Percentiles rank a stretch among this genome's conserved stretches.
Evolutionary conservation across 2,329 filamentous ascomycete genomes (phyloP).

Genomic region (Aspergillus fumigatus): DNA sequence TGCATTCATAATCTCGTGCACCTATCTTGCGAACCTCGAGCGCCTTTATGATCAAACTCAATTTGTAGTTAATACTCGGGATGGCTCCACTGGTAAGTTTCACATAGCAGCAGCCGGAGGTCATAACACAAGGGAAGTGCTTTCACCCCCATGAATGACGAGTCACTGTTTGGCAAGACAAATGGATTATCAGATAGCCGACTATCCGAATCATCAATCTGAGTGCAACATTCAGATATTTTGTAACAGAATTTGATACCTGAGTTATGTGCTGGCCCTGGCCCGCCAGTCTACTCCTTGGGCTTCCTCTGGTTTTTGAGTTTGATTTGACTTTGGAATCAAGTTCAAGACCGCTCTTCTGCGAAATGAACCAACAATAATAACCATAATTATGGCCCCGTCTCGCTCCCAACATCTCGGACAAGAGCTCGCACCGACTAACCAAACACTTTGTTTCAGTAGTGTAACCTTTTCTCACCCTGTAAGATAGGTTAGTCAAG

Average conservation of each 20-base stretch:
- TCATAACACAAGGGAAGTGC: too few relatives aligned
- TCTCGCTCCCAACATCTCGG: constrained; percentile 7
- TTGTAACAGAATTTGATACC: background rate
- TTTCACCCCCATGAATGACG: background rate
- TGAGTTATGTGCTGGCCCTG: background rate
- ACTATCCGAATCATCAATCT: background rate
- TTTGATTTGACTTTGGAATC: constrained; percentile 3
- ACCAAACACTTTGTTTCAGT: background rate
- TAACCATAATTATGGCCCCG: constrained; percentile 6
- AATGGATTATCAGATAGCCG: background rate
- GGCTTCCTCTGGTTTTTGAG: constrained; percentile 11
- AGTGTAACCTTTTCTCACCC: background rate
- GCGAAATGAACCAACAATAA: constrained; percentile 7
- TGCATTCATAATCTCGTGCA: too few relatives aligned
- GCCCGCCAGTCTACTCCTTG: background rate
- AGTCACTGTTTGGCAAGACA: background rate
- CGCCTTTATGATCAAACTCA: background rate
- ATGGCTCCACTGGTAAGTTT: too few relatives aligned
- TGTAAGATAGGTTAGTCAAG: background rate
- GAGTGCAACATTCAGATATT: background rate
- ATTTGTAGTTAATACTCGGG: background rate
- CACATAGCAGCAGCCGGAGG: too few relatives aligned
- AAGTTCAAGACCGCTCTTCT: constrained; percentile 5
- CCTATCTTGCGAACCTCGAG: too few relatives aligned
- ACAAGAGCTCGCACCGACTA: background rate